These are phyloP conservation scores for Colletotrichum chlorophyti DNA, from an alignment of 2,329 filamentous ascomycete species.

Conservation along the genomic window DNA sequence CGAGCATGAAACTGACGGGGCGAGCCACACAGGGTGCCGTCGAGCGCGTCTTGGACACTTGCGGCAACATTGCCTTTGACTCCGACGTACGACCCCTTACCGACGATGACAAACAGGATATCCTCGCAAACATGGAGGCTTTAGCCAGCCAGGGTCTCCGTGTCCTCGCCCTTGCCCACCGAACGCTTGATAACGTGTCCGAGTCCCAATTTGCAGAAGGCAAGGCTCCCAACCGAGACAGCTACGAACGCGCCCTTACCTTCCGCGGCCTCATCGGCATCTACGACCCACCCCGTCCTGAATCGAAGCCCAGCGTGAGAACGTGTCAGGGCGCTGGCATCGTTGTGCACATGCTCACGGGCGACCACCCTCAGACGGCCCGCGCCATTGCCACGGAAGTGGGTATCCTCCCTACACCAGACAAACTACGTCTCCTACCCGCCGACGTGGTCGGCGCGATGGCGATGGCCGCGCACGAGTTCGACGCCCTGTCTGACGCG, in stretches of 20 bases:
- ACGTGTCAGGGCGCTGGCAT: constrained; percentile 68
- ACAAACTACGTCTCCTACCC: constrained; percentile 60
- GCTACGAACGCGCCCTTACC: constrained; percentile 66
- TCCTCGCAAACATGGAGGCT: constrained; percentile 73
- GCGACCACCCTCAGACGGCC: constrained; percentile 71
- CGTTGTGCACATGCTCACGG: constrained; percentile 74
- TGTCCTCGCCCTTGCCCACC: constrained; percentile 70
- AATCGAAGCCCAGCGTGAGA: constrained; percentile 65
- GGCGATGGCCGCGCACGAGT: constrained; percentile 72
- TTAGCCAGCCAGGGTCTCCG: constrained; percentile 71
- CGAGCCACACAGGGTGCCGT: constrained; percentile 73
- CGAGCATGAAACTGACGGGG: constrained; percentile 42
- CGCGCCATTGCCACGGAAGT: constrained; percentile 69
- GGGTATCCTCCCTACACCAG: constrained; percentile 62
- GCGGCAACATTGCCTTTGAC: constrained; percentile 56
- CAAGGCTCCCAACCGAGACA: constrained; percentile 56
- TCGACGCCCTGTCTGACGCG: constrained; percentile 68
- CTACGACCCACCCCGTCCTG: constrained; percentile 75
- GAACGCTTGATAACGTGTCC: constrained; percentile 43
- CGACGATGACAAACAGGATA: constrained; percentile 58
- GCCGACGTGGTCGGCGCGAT: constrained; percentile 63
- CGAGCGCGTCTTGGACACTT: constrained; percentile 71
- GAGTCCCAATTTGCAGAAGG: constrained; percentile 39
- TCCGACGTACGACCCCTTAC: constrained; percentile 54
- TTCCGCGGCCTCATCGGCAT: constrained; percentile 75